phyloP scores from a whole-genome alignment of 2,329 filamentous ascomycete species.

The Cladosporium cucumerinum region DNA sequence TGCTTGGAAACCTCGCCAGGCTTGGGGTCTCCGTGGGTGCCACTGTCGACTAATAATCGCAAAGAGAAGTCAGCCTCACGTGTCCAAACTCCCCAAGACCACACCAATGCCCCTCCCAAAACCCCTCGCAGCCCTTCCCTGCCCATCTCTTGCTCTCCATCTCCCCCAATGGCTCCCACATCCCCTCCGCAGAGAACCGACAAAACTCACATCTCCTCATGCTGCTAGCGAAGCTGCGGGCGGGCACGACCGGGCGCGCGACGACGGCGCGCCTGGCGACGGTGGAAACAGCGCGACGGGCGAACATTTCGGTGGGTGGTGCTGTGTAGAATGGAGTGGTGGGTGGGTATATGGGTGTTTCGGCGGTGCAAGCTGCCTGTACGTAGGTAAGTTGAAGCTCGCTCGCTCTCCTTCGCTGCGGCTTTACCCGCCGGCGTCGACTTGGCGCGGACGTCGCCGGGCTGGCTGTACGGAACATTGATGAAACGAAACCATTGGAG shows the following conservation, averaged over 20 bases:
- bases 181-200: background rate
- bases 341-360: background rate
- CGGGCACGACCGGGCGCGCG: conserved; percentile 36
- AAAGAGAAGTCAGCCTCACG: conserved; percentile 22
- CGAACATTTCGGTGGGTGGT: conserved; percentile 35
- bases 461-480: background rate
- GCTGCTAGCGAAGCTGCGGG: conserved; percentile 46
- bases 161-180: conserved; percentile 1
- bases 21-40: conserved; percentile 30
- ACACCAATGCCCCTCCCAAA: background rate
- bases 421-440: background rate
- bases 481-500: no score
- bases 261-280: conserved; percentile 45
- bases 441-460: conserved; percentile 1
- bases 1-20: conserved; percentile 37
- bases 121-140: background rate
- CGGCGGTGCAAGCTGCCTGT: background rate
- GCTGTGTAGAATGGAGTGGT: conserved; percentile 18
- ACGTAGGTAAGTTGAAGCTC: conserved; percentile 6
- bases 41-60: conserved; percentile 11
- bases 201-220: conserved; percentile 45
- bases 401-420: background rate
- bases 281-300: conserved; percentile 50
- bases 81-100: conserved; percentile 28
- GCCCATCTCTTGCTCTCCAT: background rate